A percentile compares a stretch with the other conserved stretches of the same genome.
phyloP scores from a whole-genome alignment of 257 asterid species.

The Forsythia viridissima region DNA sequence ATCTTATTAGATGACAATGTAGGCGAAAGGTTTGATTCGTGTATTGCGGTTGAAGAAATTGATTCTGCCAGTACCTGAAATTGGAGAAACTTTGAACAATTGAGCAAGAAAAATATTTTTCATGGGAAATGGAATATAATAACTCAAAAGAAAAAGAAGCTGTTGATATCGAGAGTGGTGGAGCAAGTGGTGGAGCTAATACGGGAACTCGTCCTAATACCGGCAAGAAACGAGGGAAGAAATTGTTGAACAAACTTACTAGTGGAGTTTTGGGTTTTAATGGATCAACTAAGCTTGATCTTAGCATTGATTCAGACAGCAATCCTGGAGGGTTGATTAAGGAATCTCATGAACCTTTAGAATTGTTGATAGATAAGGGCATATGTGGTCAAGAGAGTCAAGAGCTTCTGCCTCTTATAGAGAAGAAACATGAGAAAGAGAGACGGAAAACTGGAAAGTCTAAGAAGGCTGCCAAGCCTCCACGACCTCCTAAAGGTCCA shows the following conservation, averaged over 20 bases:
- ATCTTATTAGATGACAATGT: background rate
- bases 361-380: slow-evolving; percentile 30
- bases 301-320: slow-evolving; percentile 1
- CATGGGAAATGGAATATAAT: slow-evolving; percentile 38
- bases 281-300: slow-evolving; percentile 13
- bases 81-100: background rate
- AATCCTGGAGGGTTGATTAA: background rate
- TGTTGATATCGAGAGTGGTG: slow-evolving; percentile 46
- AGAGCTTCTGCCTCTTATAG: slow-evolving; percentile 23
- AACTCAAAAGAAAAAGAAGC: slow-evolving; percentile 31
- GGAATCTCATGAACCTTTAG: slow-evolving; percentile 16
- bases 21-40: background rate
- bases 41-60: background rate
- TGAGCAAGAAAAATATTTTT: slow-evolving; percentile 17
- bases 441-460: slow-evolving; percentile 30
- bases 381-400: slow-evolving; percentile 12
- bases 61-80: background rate
- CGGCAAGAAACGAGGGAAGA: slow-evolving; percentile 16
- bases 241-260: slow-evolving; percentile 35
- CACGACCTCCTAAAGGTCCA: slow-evolving; percentile 72
- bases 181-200: slow-evolving; percentile 25
- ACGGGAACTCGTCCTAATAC: background rate
- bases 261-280: slow-evolving; percentile 37
- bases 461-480: slow-evolving; percentile 53
- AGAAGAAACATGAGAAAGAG: slow-evolving; percentile 30